Base-by-base conservation (phyloP, 768 basidiomycete species). In the Boletellus ananiceps region DNA sequence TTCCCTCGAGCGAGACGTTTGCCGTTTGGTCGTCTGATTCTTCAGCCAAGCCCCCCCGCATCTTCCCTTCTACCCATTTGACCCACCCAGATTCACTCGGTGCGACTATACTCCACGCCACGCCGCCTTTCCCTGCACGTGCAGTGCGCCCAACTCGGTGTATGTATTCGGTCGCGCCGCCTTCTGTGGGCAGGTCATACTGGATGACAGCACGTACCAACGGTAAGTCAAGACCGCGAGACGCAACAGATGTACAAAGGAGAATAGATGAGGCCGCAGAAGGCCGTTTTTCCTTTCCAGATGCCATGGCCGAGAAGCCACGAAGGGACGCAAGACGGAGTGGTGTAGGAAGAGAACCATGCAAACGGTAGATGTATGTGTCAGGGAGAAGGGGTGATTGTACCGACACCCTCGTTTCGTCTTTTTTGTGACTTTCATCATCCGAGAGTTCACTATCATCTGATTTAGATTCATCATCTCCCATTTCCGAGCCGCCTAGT, bases 81-180 rank as follows among this genome's bases (percentile, higher is more conserved):
- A 94, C 85, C 95, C 96, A 99, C 40, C 78, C 84, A 13, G 74
- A 72, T 70, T 99, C 96, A 56, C 81, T 88, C 0, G 93, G 93
- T 1, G 83, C 75, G 35, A 98, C 83, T 49, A 99, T 82, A 50
- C 86, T 84, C 93, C 94, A 97, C 2, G 94, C 92, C 66, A 98
- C 92, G 51, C 96, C 96, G 21, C 91, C 89, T 57, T 86, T 89
- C 13, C 96, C 96, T 8, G 88, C 94, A 66, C 96, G 91, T 13
- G 96, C 96, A 3, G 96, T 99, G 44, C 96, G 84, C 25, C 96
- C 96, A 8, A 98, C 91, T 40, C 96, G 82, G 71, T 99, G 96
- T 9, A 99, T 84, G 59, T 99, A 98, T 65, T 99, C 96, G 11
- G 87, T 96, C 23, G 85, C 84, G 9, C 96, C 95, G 15, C 93